These are phyloP conservation scores for Crithidia thermophila DNA, from an alignment of 208 protist species.

Conservation along the genomic window DNA sequence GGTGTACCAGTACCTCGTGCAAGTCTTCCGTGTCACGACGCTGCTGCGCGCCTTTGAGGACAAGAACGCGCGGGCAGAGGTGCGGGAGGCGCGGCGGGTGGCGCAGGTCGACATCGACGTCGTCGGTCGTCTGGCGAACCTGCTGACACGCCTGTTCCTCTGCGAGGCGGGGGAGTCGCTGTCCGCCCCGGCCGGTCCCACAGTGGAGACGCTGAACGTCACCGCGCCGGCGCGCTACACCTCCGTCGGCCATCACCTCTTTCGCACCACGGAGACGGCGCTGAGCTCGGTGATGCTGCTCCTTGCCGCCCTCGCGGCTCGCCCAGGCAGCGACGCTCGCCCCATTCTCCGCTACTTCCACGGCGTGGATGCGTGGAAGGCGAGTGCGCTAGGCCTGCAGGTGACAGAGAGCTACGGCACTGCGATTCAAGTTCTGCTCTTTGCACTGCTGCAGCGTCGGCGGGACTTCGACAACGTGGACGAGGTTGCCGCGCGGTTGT, in stretches of 20 bases:
- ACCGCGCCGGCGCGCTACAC: slow-evolving; percentile 27
- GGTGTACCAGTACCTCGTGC: slow-evolving; percentile 27
- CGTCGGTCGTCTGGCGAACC: slow-evolving; percentile 35
- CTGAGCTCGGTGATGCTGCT: slow-evolving; percentile 40
- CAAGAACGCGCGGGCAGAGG: slow-evolving; percentile 27
- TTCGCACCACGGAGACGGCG: slow-evolving; percentile 35
- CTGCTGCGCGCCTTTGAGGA: slow-evolving; percentile 51
- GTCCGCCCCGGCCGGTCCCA: not conserved
- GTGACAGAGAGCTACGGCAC: slow-evolving; percentile 55
- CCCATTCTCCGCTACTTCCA: slow-evolving; percentile 59
- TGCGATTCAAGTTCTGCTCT: slow-evolving; percentile 38
- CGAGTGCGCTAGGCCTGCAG: slow-evolving; percentile 50
- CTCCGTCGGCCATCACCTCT: slow-evolving; percentile 37
- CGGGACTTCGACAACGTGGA: slow-evolving; percentile 57
- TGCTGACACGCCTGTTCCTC: slow-evolving; percentile 26
- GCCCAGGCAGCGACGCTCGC: slow-evolving; percentile 39
- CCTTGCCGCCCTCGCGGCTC: slow-evolving; percentile 32
- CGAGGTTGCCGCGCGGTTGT: slow-evolving; percentile 37
- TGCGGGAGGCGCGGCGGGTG: slow-evolving; percentile 32
- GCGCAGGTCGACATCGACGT: slow-evolving; percentile 56
- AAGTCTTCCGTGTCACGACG: slow-evolving; percentile 34
- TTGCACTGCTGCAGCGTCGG: slow-evolving; percentile 41
- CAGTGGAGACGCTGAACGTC: slow-evolving; percentile 19
- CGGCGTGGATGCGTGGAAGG: slow-evolving; percentile 40
- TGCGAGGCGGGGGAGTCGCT: slow-evolving; percentile 28